These are phyloP conservation scores for Rhazya stricta DNA, from an alignment of 257 asterid species.

Conservation along the genomic window DNA sequence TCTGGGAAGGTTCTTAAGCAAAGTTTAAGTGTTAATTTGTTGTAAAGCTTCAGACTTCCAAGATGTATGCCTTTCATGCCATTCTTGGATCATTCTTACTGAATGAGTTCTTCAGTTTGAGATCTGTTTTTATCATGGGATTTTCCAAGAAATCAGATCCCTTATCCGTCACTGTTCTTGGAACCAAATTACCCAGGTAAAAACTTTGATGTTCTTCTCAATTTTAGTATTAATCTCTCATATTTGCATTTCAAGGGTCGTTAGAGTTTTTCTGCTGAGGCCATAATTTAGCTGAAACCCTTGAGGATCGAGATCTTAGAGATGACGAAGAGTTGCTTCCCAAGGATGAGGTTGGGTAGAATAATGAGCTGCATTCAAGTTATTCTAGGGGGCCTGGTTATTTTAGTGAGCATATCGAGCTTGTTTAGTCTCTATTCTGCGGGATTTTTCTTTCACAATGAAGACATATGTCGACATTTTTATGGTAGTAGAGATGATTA, in stretches of 20 bases:
- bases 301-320: slow-evolving; percentile 2
- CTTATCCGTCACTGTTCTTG: slow-evolving; percentile 1
- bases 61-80: background rate
- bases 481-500: slow-evolving; percentile 29
- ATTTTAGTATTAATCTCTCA: background rate
- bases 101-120: background rate
- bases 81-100: background rate
- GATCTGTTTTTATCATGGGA: background rate
- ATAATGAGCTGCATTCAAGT: slow-evolving; percentile 67
- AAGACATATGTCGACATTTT: slow-evolving; percentile 67
- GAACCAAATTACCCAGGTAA: background rate
- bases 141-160: slow-evolving; percentile 10
- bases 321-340: slow-evolving; percentile 45
- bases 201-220: background rate
- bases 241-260: background rate
- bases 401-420: slow-evolving; percentile 62
- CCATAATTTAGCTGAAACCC: background rate
- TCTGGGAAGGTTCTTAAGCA: slow-evolving; percentile 24
- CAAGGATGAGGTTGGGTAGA: slow-evolving; percentile 49
- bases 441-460: slow-evolving; percentile 60
- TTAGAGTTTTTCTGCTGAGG: too few relatives aligned
- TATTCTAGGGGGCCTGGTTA: slow-evolving; percentile 59
- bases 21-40: background rate
- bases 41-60: background rate
- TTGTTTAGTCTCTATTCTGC: slow-evolving; percentile 56